Evolutionary conservation across 495 filamentous ascomycete species (phyloP).

Genomic region (Aspergillus taichungensis): DNA sequence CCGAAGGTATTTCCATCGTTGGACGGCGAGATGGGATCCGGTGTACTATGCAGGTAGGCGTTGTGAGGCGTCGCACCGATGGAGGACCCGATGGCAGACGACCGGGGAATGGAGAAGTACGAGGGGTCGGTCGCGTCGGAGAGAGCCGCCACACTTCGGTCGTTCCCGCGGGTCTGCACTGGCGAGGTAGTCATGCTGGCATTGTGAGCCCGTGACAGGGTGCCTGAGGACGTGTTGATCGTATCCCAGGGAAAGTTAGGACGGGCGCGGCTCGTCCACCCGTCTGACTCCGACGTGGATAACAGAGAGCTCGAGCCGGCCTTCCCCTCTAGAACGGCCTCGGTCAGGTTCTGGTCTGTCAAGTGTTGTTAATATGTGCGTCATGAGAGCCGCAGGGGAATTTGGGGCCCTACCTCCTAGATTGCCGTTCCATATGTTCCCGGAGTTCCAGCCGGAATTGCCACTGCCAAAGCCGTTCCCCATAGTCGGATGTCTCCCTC

Average conservation of each 20-base stretch:
- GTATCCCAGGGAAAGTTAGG: conserved; percentile 47
- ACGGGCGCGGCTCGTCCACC: conserved; percentile 30
- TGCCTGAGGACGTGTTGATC: conserved; percentile 37
- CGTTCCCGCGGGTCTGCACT: conserved; percentile 34
- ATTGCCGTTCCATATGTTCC: conserved; percentile 52
- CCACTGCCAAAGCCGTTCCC: conserved; percentile 37
- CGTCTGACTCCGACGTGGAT: conserved; percentile 55
- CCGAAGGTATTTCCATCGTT: conserved; percentile 27
- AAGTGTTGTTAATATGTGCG: background rate
- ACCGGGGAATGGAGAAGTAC: conserved; percentile 34
- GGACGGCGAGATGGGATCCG: conserved; percentile 29
- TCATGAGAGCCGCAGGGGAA: background rate
- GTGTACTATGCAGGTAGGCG: conserved; percentile 23
- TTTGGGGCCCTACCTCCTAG: conserved; percentile 31
- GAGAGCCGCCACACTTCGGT: conserved; percentile 28
- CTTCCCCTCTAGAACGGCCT: conserved; percentile 38
- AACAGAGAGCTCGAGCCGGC: conserved; percentile 59
- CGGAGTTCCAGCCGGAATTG: conserved; percentile 42
- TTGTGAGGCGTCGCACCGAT: conserved; percentile 19
- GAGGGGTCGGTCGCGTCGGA: conserved; percentile 33
- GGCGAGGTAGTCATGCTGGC: conserved; percentile 40
- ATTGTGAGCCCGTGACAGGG: conserved; percentile 34
- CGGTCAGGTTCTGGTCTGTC: conserved; percentile 24
- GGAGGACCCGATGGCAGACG: conserved; percentile 19
- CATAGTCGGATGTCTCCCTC: conserved; percentile 29